These are phyloP conservation scores for Trichoderma arundinaceum DNA, from an alignment of 2,329 filamentous ascomycete species.

Conservation along the genomic window DNA sequence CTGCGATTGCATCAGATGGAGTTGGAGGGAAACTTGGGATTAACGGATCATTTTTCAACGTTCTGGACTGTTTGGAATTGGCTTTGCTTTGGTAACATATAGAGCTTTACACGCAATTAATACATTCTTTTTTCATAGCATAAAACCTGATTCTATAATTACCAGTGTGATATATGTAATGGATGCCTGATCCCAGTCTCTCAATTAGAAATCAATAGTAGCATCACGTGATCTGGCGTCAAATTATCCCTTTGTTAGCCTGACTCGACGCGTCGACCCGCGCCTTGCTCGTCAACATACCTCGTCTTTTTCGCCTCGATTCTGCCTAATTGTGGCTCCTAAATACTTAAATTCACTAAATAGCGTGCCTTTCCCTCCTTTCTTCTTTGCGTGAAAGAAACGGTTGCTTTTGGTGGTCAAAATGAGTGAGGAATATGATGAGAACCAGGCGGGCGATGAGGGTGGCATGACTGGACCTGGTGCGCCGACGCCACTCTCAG, in stretches of 20 bases:
- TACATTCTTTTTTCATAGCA: constrained; percentile 4
- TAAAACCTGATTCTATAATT: neutral
- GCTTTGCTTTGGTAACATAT: neutral
- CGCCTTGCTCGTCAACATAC: constrained; percentile 38
- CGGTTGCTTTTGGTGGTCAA: constrained; percentile 18
- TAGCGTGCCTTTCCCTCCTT: neutral
- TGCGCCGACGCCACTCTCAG: constrained; percentile 86
- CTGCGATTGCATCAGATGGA: constrained; percentile 17
- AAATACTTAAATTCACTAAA: neutral
- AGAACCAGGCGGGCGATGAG: constrained; percentile 70
- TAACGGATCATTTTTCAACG: neutral
- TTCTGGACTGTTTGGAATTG: neutral
- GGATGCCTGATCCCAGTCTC: neutral
- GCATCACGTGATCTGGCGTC: constrained; percentile 50
- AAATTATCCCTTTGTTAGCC: constrained; percentile 36
- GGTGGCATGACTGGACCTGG: constrained; percentile 78
- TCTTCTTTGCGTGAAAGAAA: neutral
- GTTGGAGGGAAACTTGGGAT: constrained; percentile 20
- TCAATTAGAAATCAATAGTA: constrained; percentile 22
- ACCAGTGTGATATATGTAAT: constrained; percentile 1
- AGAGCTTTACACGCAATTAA: neutral
- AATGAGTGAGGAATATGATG: constrained; percentile 67
- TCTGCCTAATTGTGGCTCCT: constrained; percentile 23
- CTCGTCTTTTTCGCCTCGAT: constrained; percentile 33
- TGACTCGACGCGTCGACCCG: constrained; percentile 45